These are phyloP conservation scores for Acanthamoeba healyi DNA, from an alignment of 208 protist genomes.

Conservation along the genomic window DNA sequence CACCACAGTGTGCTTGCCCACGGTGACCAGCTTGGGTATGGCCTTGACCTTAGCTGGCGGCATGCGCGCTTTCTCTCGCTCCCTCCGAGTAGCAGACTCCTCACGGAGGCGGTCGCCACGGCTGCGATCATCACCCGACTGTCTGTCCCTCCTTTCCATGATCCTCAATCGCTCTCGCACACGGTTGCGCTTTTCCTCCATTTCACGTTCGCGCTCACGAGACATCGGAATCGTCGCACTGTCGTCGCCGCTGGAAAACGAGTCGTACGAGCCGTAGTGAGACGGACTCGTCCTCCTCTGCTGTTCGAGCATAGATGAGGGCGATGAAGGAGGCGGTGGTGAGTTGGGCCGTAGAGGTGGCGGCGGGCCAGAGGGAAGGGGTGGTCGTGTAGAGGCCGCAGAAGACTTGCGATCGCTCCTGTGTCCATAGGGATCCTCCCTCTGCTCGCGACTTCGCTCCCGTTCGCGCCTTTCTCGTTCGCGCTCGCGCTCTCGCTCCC, in stretches of 20 bases:
- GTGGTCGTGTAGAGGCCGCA: not conserved
- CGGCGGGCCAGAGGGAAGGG: not conserved
- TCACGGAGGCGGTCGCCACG: not conserved
- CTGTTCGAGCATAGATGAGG: not conserved
- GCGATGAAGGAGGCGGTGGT: not conserved
- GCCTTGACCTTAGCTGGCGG: slow-evolving; percentile 14
- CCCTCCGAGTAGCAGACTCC: not conserved
- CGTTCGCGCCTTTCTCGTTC: not conserved
- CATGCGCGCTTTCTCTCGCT: not conserved
- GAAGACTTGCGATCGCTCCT: not conserved
- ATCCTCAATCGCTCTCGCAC: not conserved
- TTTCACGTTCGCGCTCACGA: not conserved
- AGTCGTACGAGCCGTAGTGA: not conserved
- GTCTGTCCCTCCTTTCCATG: not conserved
- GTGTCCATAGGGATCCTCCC: not conserved
- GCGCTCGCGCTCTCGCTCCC: slow-evolving; percentile 3
- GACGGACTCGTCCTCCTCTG: not conserved
- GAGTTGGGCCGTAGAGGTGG: slow-evolving; percentile 2
- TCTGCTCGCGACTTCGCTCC: not conserved
- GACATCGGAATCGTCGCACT: not conserved
- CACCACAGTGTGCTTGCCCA: slow-evolving; percentile 43
- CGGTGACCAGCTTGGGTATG: slow-evolving; percentile 37
- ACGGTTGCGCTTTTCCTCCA: slow-evolving; percentile 41
- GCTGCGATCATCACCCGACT: not conserved
- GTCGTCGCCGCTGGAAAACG: not conserved